Base-by-base conservation (phyloP, 345 rosid species). In the Carallia brachiata region DNA sequence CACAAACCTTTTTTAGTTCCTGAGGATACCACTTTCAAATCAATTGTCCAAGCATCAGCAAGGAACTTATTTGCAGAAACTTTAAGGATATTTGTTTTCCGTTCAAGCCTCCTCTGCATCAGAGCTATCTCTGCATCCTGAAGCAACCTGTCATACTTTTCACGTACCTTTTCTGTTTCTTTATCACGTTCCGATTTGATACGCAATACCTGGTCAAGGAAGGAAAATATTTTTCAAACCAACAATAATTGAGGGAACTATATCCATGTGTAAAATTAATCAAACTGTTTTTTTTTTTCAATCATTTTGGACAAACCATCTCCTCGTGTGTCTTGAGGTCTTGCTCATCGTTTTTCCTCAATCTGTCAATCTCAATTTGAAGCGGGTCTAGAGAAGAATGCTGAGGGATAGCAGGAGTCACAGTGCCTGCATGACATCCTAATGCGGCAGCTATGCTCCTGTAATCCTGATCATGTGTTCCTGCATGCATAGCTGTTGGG, bases 101-200 rank as follows among this genome's bases (percentile, higher is more conserved):
- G 58, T 47, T 69, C 68, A 28, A 16, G 63, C 34, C 9, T 65
- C 60, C 30, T 69, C 32, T 60, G 68, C 54, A 17, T 32, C 18
- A 58, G 36, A 17, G 60, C 44, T 56, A 15, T 36, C 36, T 73
- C 71, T 64, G 77, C 77, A 52, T 69, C 71, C 61, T 54, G 68
- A 60, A 69, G 30, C 32, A 73, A 58, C 50, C 32, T 2, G 17
- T 61, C 71, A 61, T 69, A 73, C 61, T 73, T 78, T 36, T 65
- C 69, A 48, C 9, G 1, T 52, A 73, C 59, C 61, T 73, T 71
- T 69, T 65, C 68, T 28, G 69, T 47, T 60, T 69, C 77, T 69
- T 37, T 61, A 17, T 64, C 36, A 5, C 71, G 39, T n/a, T 68
- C 47, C 53, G 67, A 65, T 70, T 39, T 73, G 70, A 77, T 53